Conservation (phyloP, 1,139 yeast genomes). For the Debaryomyces singareniensis region DNA sequence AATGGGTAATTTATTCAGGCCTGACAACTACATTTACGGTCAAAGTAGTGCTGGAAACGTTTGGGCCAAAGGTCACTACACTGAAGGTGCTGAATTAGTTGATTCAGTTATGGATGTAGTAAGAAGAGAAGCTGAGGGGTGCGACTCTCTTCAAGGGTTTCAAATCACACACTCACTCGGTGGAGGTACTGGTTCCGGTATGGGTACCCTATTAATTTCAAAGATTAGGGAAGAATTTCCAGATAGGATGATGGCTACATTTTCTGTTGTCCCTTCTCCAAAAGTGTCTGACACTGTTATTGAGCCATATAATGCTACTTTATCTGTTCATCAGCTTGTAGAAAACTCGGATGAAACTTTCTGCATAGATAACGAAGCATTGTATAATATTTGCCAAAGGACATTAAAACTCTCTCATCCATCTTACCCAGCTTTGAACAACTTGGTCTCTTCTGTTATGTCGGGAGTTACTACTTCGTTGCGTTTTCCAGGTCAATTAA, state of each 20-base stretch:
- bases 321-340: slow-evolving; percentile 87
- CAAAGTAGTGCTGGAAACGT: slow-evolving; percentile 92
- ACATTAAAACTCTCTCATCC: slow-evolving; percentile 80
- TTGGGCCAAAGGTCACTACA: slow-evolving; percentile 96
- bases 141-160: slow-evolving; percentile 91
- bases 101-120: slow-evolving; percentile 85
- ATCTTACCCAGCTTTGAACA: slow-evolving; percentile 69
- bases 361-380: slow-evolving; percentile 91
- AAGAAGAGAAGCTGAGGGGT: slow-evolving; percentile 89
- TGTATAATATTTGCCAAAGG: slow-evolving; percentile 81
- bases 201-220: slow-evolving; percentile 81
- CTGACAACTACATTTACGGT: slow-evolving; percentile 84
- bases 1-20: slow-evolving; percentile 81
- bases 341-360: slow-evolving; percentile 89
- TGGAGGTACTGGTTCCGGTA: slow-evolving; percentile 96
- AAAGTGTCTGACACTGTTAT: slow-evolving; percentile 88
- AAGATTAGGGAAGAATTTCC: slow-evolving; percentile 84
- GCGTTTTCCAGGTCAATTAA: slow-evolving; percentile 91
- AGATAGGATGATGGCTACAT: slow-evolving; percentile 94
- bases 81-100: slow-evolving; percentile 91
- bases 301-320: slow-evolving; percentile 89
- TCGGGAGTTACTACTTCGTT: slow-evolving; percentile 86
- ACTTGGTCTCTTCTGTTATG: slow-evolving; percentile 83
- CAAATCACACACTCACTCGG: slow-evolving; percentile 91
- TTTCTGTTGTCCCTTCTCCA: slow-evolving; percentile 89